Conservation (phyloP, 2,329 filamentous ascomycete genomes). For the Diaporthe amygdali region DNA sequence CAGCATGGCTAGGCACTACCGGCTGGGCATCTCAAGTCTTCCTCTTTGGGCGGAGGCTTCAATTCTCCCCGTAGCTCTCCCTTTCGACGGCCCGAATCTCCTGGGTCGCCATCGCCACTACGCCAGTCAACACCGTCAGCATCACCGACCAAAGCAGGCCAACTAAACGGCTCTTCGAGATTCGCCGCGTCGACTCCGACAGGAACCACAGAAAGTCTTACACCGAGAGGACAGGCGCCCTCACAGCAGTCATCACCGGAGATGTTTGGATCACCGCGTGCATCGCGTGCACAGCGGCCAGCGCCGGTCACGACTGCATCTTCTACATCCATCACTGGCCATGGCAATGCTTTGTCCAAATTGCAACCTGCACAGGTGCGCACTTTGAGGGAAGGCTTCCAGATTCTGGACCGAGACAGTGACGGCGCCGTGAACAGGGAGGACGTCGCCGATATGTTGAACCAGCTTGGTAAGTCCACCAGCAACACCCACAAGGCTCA, state of each 20-base stretch:
- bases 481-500: not conserved
- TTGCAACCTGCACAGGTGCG: constrained; percentile 83
- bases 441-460: constrained; percentile 86
- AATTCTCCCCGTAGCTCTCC: constrained; percentile 70
- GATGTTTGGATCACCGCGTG: constrained; percentile 44
- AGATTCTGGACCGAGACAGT: constrained; percentile 88
- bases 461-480: constrained; percentile 70
- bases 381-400: constrained; percentile 89
- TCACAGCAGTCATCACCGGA: constrained; percentile 27
- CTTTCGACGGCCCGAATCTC: constrained; percentile 66
- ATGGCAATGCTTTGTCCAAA: constrained; percentile 68
- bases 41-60: constrained; percentile 15
- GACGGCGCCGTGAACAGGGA: constrained; percentile 83
- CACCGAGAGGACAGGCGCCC: constrained; percentile 37
- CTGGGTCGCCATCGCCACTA: constrained; percentile 68
- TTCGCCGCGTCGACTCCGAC: constrained; percentile 34
- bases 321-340: constrained; percentile 42
- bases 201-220: constrained; percentile 40
- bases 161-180: constrained; percentile 52
- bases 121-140: constrained; percentile 68
- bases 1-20: constrained; percentile 51
- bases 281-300: constrained; percentile 40
- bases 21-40: constrained; percentile 30
- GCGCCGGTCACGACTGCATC: constrained; percentile 38
- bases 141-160: constrained; percentile 59